Percentiles rank a stretch among this genome's conserved stretches.
Evolutionary conservation across 2,329 filamentous ascomycete genomes (phyloP).

Genomic region (Colletotrichum filicis): DNA sequence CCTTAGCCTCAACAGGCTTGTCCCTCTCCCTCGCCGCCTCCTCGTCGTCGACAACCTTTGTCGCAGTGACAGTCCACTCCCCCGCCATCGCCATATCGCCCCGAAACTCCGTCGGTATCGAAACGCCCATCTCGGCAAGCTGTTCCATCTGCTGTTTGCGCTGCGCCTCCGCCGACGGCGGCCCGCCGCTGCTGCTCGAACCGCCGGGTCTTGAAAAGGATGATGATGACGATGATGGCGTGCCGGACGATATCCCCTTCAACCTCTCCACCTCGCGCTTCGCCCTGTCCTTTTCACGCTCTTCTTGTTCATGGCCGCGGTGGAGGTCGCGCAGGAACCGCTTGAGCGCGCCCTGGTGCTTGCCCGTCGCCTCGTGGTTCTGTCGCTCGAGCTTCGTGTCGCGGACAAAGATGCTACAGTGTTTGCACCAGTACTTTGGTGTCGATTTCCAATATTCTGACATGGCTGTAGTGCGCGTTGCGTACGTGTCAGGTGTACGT

Average conservation of each 20-base stretch:
- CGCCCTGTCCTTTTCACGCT: conserved; percentile 84
- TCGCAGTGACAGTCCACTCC: conserved; percentile 82
- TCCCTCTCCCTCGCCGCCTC: conserved; percentile 44
- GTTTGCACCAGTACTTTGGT: conserved; percentile 98
- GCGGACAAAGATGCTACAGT: conserved; percentile 89
- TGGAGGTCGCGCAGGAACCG: conserved; percentile 91
- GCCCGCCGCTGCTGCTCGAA: conserved; percentile 20
- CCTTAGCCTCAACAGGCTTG: conserved; percentile 57
- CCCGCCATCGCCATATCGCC: conserved; percentile 88
- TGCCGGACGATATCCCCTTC: conserved; percentile 76
- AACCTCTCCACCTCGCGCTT: conserved; percentile 87
- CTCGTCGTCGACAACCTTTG: conserved; percentile 65
- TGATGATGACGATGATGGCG: conserved; percentile 41
- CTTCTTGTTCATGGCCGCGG: conserved; percentile 82
- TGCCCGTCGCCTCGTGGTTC: conserved; percentile 88
- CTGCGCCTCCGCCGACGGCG: conserved; percentile 66
- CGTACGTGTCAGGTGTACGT: neutral
- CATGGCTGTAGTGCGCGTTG: conserved; percentile 63
- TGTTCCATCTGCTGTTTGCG: conserved; percentile 88
- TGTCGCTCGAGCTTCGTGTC: conserved; percentile 91
- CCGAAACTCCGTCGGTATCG: conserved; percentile 81
- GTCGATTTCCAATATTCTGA: conserved; percentile 99
- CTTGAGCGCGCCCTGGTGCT: conserved; percentile 87
- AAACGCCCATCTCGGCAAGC: conserved; percentile 86
- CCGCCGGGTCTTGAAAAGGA: conserved; percentile 44